Conservation (phyloP, 345 rosid genomes). For the Populus alba region DNA sequence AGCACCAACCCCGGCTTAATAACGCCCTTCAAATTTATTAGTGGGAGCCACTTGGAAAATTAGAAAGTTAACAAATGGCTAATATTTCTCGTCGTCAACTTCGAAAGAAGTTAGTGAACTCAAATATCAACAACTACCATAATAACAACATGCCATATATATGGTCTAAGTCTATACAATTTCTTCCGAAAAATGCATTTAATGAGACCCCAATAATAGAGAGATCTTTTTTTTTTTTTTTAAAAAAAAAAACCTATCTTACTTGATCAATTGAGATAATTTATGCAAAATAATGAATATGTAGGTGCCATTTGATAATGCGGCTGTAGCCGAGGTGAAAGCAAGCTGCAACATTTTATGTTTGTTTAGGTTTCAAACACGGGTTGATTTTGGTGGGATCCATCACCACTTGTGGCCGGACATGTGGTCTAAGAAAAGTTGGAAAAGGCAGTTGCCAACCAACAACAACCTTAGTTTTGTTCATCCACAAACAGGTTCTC, state of each 20-base stretch:
- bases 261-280: background rate
- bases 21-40: background rate
- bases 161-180: background rate
- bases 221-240: too few species aligned
- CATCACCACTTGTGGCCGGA: too few species aligned
- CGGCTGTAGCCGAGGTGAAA: too few species aligned
- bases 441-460: too few species aligned
- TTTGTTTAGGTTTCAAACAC: too few species aligned
- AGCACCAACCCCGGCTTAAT: background rate
- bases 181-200: background rate
- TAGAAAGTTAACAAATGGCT: background rate
- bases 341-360: too few species aligned
- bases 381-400: too few species aligned
- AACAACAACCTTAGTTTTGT: too few species aligned
- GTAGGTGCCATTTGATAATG: background rate
- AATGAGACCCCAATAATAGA: background rate
- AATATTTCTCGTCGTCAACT: background rate
- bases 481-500: too few species aligned
- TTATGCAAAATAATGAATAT: background rate
- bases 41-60: constrained; percentile 3
- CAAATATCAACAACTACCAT: constrained; percentile 22
- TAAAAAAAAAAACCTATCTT: background rate
- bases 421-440: too few species aligned
- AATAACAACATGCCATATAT: background rate
- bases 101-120: constrained; percentile 9